Evolutionary conservation across 805 yeast genomes (phyloP).

Genomic region (Tetrapisispora fleetii): DNA sequence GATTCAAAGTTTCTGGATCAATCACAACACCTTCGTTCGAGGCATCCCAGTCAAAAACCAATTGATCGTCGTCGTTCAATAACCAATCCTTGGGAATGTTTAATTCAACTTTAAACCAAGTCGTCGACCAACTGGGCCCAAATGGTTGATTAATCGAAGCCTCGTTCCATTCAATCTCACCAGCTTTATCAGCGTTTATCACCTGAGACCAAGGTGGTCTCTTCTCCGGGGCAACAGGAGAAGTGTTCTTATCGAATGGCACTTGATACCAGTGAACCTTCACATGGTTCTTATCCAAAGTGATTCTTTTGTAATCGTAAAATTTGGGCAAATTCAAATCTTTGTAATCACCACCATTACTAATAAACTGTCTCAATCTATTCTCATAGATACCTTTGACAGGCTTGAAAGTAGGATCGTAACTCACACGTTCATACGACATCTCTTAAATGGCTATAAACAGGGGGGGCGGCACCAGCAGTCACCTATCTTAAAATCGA

Average conservation of each 20-base stretch:
- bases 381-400: conserved; percentile 48
- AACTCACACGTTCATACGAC: conserved; percentile 21
- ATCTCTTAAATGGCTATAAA: conserved; percentile 1
- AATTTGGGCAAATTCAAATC: conserved; percentile 72
- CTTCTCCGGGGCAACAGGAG: conserved; percentile 28
- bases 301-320: conserved; percentile 50
- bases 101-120: conserved; percentile 73
- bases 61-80: conserved; percentile 34
- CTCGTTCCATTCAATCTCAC: conserved; percentile 36
- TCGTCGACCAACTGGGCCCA: conserved; percentile 96
- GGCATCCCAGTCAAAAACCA: conserved; percentile 76
- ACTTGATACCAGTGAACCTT: conserved; percentile 62
- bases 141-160: conserved; percentile 65
- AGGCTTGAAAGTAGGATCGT: conserved; percentile 53
- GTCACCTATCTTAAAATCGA: too few species aligned
- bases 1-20: conserved; percentile 43
- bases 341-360: conserved; percentile 67
- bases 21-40: conserved; percentile 80
- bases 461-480: too few species aligned
- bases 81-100: conserved; percentile 49
- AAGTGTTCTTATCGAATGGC: conserved; percentile 42
- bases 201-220: conserved; percentile 28
- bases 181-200: conserved; percentile 16
- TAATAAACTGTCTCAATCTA: conserved; percentile 50
- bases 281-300: conserved; percentile 36